Evolutionary conservation across 164 flowering plant genomes (phyloP), one percentile per base, ranked within the genome.

Genomic region (Paratinospora sagittata): DNA sequence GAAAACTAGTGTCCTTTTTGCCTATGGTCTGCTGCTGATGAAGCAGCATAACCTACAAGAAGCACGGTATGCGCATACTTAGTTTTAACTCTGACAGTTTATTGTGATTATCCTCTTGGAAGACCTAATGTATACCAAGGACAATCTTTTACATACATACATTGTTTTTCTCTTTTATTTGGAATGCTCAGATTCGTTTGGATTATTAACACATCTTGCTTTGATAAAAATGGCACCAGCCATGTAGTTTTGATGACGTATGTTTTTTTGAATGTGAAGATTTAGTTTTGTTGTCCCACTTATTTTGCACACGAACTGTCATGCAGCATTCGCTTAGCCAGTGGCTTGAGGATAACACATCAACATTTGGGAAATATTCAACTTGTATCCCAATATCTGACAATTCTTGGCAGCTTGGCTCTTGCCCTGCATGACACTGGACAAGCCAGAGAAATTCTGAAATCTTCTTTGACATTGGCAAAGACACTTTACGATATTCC

Each of bases 401-500:
- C 97, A 6, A 73, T 89, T 65, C 93, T 91, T 70, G 98, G 98
- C 33, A 89, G 87, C 76, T 82, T 94, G 85, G 97, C 98, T 45
- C 94, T 94, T 77, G 85, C 91, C 58, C 83, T 94, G 70, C 98
- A 85, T 79, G 98, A 94, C 72, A 84, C 92, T 71, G 92, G 77
- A 72, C 98, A 94, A 80, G 96, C 97, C 72, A 86, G 93, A 78
- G 98, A 94, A 79, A 94, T 91, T 75, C 77, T 94, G 75, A 89
- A 85, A 79, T 94, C 98, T 34, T 81, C 98, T 63, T 84, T 91
- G 68, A 91, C 98, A 61, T 74, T 94, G 79, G 93, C 98, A 45
- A 94, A 91, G 86, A 91, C 93, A 70, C 97, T 94, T 26, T 82
- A 78, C 81, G 98, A 91, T 78, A 70, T 92, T 39, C 98, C 98